Percentiles rank a stretch among this genome's conserved stretches.
Evolutionary conservation across 192 early-diverging fungal genomes (phyloP).

Genomic region (Coemansia interrupta): DNA sequence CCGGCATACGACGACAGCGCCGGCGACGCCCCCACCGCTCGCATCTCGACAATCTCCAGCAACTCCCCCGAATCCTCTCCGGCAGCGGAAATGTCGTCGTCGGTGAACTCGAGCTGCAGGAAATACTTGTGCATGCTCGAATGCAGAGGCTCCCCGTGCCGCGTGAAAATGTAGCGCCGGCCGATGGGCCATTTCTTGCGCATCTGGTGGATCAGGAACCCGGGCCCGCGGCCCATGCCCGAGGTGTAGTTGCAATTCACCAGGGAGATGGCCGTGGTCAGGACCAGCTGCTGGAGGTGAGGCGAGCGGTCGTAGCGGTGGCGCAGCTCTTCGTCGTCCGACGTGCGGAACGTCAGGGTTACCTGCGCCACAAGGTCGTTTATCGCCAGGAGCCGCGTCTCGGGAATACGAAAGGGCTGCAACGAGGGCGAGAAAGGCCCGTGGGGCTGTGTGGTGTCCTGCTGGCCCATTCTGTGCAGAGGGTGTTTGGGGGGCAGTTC

Average conservation of each 20-base stretch:
- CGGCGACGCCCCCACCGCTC: conserved; percentile 27
- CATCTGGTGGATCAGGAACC: conserved; percentile 48
- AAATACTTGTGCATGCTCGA: conserved; percentile 53
- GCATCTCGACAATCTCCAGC: conserved; percentile 41
- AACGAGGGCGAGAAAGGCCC: conserved; percentile 1
- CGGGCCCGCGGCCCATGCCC: conserved; percentile 38
- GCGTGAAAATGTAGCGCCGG: conserved; percentile 48
- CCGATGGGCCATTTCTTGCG: conserved; percentile 53
- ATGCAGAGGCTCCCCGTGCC: conserved; percentile 45
- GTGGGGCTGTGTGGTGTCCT: not conserved
- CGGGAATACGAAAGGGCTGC: conserved; percentile 39
- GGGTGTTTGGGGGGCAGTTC: no score
- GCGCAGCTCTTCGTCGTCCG: conserved; percentile 45
- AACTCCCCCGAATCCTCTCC: not conserved
- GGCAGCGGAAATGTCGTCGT: no score
- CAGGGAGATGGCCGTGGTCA: conserved; percentile 38
- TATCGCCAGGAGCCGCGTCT: conserved; percentile 42
- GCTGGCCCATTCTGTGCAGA: no score
- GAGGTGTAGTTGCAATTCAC: conserved; percentile 50
- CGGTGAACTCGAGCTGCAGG: conserved; percentile 47
- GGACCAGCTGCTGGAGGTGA: conserved; percentile 35
- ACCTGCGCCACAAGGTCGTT: conserved; percentile 47
- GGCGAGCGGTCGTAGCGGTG: conserved; percentile 33
- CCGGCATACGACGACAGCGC: conserved; percentile 40
- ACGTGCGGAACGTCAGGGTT: conserved; percentile 41